Evolutionary conservation across 1,284 basidiomycete species (phyloP).

Genomic region (Puccinia horiana): DNA sequence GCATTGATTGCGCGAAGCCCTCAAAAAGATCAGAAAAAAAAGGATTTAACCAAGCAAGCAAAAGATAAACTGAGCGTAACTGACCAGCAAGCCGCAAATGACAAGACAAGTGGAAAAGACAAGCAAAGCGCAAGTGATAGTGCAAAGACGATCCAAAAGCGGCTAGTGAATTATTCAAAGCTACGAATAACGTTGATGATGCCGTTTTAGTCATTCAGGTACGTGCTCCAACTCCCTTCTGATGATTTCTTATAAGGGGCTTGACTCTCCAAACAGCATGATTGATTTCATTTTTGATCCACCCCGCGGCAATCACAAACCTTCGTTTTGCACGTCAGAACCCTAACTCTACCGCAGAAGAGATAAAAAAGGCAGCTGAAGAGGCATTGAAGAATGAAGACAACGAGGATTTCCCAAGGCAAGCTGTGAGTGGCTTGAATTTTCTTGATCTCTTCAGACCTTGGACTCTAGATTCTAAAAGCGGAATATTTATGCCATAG

Average conservation of each 20-base stretch:
- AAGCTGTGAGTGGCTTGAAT: slow-evolving; percentile 1
- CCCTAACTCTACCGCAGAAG: background rate
- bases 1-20: background rate
- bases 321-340: background rate
- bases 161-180: background rate
- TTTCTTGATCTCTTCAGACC: background rate
- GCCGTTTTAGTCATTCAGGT: background rate
- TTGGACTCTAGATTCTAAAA: background rate
- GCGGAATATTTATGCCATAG: background rate
- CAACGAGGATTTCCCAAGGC: slow-evolving; percentile 2
- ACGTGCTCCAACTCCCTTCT: background rate
- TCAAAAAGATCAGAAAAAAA: background rate
- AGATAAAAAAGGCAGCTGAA: background rate
- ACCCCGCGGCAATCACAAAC: background rate
- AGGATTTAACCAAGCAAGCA: background rate
- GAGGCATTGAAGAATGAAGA: slow-evolving; percentile 30
- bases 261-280: background rate
- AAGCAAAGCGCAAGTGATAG: background rate
- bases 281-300: background rate
- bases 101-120: background rate
- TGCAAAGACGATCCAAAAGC: background rate
- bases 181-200: background rate
- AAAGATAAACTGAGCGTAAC: too few relatives aligned
- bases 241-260: background rate
- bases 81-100: background rate